A percentile compares a stretch with the other conserved stretches of the same genome.
Evolutionary conservation across 106 monocot species (phyloP).

Genomic region (Apostasia shenzhenica): DNA sequence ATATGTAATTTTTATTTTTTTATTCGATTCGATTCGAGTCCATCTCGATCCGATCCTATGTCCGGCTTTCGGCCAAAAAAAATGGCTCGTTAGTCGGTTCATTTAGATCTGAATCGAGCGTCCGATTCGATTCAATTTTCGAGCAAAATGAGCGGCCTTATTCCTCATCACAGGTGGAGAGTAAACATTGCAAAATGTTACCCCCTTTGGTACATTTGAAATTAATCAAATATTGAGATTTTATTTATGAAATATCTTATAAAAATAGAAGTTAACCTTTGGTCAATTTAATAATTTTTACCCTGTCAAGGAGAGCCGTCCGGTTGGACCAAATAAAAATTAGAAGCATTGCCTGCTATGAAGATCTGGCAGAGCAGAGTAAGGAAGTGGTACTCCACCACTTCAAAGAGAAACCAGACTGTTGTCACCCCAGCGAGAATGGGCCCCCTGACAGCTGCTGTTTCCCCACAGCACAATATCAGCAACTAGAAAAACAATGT

Average conservation of each 20-base stretch:
- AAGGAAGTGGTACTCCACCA: constrained; percentile 63
- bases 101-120: too few species aligned
- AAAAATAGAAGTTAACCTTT: background rate
- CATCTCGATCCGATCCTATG: too few species aligned
- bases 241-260: background rate
- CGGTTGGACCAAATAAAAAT: constrained; percentile 66
- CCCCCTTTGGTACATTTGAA: background rate
- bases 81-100: too few species aligned
- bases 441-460: constrained; percentile 33
- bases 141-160: background rate
- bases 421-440: constrained; percentile 33
- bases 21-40: too few species aligned
- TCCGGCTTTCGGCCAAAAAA: too few species aligned
- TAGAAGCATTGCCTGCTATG: constrained; percentile 41
- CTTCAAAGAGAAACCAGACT: constrained; percentile 67
- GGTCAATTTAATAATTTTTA: background rate
- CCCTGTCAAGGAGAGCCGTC: constrained; percentile 48
- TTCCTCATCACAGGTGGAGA: background rate
- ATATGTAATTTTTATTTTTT: too few species aligned
- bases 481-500: constrained; percentile 29
- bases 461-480: constrained; percentile 65
- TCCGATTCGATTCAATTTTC: too few species aligned
- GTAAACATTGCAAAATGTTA: background rate
- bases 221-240: background rate
- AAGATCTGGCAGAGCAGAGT: constrained; percentile 49